Percentiles rank a stretch among this genome's conserved stretches.
Conservation (phyloP, 805 yeast genomes). For the Yamadazyma sp. region DNA sequence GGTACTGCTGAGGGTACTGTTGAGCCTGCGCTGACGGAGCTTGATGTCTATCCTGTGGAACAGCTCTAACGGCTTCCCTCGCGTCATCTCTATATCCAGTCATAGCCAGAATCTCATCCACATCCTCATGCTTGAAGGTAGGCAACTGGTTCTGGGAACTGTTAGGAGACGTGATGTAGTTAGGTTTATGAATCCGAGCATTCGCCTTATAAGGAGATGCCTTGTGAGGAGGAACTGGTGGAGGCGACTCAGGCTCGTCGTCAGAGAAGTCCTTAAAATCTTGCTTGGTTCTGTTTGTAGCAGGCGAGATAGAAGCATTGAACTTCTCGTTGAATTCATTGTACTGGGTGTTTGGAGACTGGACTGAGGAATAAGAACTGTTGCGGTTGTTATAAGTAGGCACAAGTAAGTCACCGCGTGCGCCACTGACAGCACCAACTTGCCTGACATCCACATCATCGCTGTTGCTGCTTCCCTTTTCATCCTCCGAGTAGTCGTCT, state of each 20-base stretch:
- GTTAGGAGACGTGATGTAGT: constrained; percentile 34
- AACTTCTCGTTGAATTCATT: constrained; percentile 42
- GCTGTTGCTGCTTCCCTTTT: constrained; percentile 10
- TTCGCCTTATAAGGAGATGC: constrained; percentile 14
- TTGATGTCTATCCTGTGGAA: neutral
- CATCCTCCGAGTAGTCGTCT: constrained; percentile 23
- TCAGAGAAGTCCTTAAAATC: constrained; percentile 6
- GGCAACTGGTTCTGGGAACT: constrained; percentile 27
- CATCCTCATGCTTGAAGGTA: constrained; percentile 10
- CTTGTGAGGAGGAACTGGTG: constrained; percentile 27
- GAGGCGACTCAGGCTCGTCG: constrained; percentile 20
- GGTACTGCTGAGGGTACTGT: neutral
- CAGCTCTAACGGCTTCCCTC: neutral
- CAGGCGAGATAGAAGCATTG: constrained; percentile 15
- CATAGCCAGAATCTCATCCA: constrained; percentile 6
- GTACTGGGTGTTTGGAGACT: constrained; percentile 44
- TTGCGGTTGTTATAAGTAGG: constrained; percentile 26
- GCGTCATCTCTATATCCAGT: constrained; percentile 14
- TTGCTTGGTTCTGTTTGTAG: constrained; percentile 3
- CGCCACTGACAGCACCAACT: constrained; percentile 16
- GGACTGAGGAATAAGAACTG: constrained; percentile 38
- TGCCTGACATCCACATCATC: constrained; percentile 24
- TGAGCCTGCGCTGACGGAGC: neutral
- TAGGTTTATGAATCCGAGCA: constrained; percentile 24
- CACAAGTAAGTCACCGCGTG: constrained; percentile 10